phyloP scores from a whole-genome alignment of 495 filamentous ascomycete genomes.

The Neurospora sp. region DNA sequence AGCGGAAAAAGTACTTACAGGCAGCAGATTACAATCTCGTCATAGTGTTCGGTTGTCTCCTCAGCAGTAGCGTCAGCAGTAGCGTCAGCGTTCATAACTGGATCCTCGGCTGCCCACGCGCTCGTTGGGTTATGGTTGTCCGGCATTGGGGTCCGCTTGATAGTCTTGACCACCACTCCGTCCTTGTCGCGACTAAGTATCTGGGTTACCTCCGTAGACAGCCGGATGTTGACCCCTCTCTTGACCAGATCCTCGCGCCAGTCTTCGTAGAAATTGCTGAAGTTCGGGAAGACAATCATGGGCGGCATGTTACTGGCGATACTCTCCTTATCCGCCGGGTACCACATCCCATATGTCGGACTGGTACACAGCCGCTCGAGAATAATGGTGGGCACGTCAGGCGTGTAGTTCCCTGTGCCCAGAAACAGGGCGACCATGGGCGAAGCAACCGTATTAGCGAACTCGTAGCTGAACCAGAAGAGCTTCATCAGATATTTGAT shows the following conservation, averaged over 20 bases:
- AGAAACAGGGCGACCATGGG: slow-evolving; percentile 74
- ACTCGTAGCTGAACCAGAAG: slow-evolving; percentile 65
- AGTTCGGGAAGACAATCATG: slow-evolving; percentile 75
- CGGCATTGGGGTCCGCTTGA: slow-evolving; percentile 18
- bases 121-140: slow-evolving; percentile 30
- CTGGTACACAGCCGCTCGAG: slow-evolving; percentile 68
- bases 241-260: slow-evolving; percentile 53
- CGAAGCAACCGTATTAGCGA: slow-evolving; percentile 57
- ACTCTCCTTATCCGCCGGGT: slow-evolving; percentile 49
- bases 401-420: slow-evolving; percentile 69
- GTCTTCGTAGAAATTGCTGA: slow-evolving; percentile 58
- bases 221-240: slow-evolving; percentile 54
- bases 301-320: slow-evolving; percentile 60
- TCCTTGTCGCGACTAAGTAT: slow-evolving; percentile 47
- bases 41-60: slow-evolving; percentile 39
- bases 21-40: slow-evolving; percentile 67
- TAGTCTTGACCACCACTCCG: slow-evolving; percentile 43
- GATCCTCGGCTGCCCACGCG: slow-evolving; percentile 14
- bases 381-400: slow-evolving; percentile 64
- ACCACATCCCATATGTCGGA: slow-evolving; percentile 69
- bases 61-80: slow-evolving; percentile 12
- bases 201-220: slow-evolving; percentile 50
- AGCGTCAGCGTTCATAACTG: slow-evolving; percentile 15
- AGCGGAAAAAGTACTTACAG: slow-evolving; percentile 18
- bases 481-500: slow-evolving; percentile 59